Evolutionary conservation across 1,139 yeast genomes (phyloP), one percentile per base, ranked within the genome.

Genomic region (Kurtzmaniella quercitrusa): DNA sequence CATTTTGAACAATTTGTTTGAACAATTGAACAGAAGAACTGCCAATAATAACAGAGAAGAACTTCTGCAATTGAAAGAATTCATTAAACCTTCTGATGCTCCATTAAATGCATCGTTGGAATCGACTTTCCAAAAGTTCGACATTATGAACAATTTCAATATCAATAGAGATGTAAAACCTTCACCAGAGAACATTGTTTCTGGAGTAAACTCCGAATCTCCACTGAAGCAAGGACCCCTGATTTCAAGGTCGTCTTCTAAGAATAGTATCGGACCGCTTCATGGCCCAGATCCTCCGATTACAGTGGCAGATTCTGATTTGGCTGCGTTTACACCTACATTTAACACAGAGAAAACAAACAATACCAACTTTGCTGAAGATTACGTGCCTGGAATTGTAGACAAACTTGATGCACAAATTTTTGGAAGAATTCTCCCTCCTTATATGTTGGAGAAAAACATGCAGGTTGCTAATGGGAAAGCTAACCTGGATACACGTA

Each of bases 381-480:
- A 57, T 17, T 86, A 86, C 55, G 73, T 85, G 47, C 89, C 93
- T 1, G 94, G 95, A 4, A 83, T 85, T 16, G 83, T 88, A 72
- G 96, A 88, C 60, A 85, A 83, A 52, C 66, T 88, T 40, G 96
- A 89, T 60, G 79, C 88, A 48, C 93, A 87, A 57, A 75, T 89
- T 12, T 88, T 89, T 66, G 96, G 96, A 1, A 70, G 86, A 42
- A 82, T 85, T 53, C 60, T 88, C 43, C 96, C 96, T 3, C 94
- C 95, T 1, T 87, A 86, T 56, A 86, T 86, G 94, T 62, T 79
- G 47, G 75, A 73, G 46, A 62, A 63, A 43, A 68, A 62, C 45
- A 53, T 48, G 27, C 48, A 43, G 31, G 29, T 33, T 25, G 41
- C 31, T 9, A 45, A 43, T 15, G 41, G 39, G 16, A 29, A 21